phyloP scores from a whole-genome alignment of 2,329 filamentous ascomycete genomes.

The Chaetoscypha palmicola region DNA sequence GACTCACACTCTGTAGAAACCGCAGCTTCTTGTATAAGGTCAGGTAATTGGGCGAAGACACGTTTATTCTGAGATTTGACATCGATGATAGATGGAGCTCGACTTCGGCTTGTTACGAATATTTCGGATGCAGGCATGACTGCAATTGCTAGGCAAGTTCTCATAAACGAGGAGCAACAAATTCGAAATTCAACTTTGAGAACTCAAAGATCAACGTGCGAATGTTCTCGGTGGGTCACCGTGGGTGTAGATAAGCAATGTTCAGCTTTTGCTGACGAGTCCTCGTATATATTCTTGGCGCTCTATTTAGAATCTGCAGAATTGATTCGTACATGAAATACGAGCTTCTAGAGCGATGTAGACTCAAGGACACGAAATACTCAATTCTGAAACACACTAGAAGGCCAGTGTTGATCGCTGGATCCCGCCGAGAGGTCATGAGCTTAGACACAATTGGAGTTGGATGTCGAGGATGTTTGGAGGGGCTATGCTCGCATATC shows the following conservation, averaged over 20 bases:
- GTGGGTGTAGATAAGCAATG: background rate
- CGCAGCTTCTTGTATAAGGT: constrained; percentile 27
- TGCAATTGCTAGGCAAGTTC: background rate
- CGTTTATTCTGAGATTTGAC: constrained; percentile 21
- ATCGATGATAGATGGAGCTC: constrained; percentile 24
- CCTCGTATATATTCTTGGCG: background rate
- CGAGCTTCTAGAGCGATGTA: background rate
- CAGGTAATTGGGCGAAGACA: constrained; percentile 23
- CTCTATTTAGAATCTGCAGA: background rate
- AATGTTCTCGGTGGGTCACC: background rate
- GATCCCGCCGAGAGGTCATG: too few relatives aligned
- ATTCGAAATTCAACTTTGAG: background rate
- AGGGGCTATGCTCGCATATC: too few relatives aligned
- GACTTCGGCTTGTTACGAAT: constrained; percentile 22
- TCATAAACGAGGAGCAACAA: background rate
- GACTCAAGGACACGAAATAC: background rate
- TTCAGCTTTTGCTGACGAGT: background rate
- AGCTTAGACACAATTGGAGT: too few relatives aligned
- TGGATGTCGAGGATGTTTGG: too few relatives aligned
- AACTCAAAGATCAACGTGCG: background rate
- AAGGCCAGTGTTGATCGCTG: too few relatives aligned
- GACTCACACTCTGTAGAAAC: constrained; percentile 25
- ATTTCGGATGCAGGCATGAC: constrained; percentile 19
- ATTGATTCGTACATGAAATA: background rate
- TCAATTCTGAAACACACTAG: background rate